Base-by-base conservation (phyloP, 176 grass and related monocot species). In the Phyllostachys edulis region DNA sequence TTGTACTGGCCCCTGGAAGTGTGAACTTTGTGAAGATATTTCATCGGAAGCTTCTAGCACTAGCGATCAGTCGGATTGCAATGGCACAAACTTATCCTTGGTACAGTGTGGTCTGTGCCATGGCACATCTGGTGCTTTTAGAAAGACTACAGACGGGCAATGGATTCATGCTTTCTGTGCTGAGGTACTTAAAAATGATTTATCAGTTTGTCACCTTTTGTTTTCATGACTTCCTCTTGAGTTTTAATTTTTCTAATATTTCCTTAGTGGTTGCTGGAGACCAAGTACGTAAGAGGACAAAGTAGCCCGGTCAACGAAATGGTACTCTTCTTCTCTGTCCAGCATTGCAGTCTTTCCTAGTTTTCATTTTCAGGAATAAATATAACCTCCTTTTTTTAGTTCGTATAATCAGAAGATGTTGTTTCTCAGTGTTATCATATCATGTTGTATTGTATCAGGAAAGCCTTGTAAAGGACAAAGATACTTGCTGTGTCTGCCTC, bases 81-180 rank as follows among this genome's bases (percentile, higher is more conserved):
- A 85, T 69, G 82, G 39, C 44, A 84, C 42, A 59, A 83, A 80
- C 21, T 29, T 74, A 73, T 55, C 60, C 62, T 47, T 92, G 41
- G 91, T 77, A 60, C 82, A 68, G 15, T 99, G 97, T 81, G 67
- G 70, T 77, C 70, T 96, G 71, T 99, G 97, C 76, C 91, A 94
- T 84, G 86, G 90, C 74, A 91, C 59, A 47, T 81, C 85, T 80
- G 97, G 97, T 87, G 91, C 97, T 82, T 94, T 99, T 86, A 91
- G 91, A 82, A 99, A 96, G 81, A 90, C 97, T 63, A 67, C 75
- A 84, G 88, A 92, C 59, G 91, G 81, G 36, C 88, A 89, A 56
- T 99, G 97, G 97, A 87, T 94, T 89, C 97, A 99, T 91, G 91
- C 97, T 47, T 99, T 99, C 60, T 99, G 97, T 92, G 91, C 97